These are phyloP conservation scores for Eucalyptus rudis DNA, from an alignment of 345 rosid species.

Conservation along the genomic window DNA sequence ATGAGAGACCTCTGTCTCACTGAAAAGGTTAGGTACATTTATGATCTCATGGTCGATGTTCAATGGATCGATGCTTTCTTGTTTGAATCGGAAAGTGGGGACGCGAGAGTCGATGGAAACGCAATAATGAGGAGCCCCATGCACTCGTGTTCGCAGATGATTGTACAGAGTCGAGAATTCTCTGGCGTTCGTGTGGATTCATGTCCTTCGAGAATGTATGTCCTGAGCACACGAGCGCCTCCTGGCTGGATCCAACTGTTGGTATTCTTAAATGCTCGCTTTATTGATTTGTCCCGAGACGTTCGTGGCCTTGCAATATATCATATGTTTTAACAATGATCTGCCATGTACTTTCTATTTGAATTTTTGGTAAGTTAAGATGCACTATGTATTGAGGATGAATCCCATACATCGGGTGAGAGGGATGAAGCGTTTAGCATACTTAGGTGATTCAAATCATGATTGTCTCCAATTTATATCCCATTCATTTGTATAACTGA, in stretches of 20 bases:
- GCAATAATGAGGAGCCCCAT: background rate
- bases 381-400: background rate
- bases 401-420: background rate
- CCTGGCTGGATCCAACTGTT: background rate
- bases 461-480: background rate
- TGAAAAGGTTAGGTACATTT: background rate
- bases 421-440: background rate
- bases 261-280: background rate
- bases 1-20: background rate
- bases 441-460: background rate
- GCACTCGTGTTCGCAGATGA: background rate
- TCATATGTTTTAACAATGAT: background rate
- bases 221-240: background rate
- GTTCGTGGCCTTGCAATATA: background rate
- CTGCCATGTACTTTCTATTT: background rate
- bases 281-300: rapidly evolving
- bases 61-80: background rate
- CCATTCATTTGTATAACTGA: background rate
- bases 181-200: background rate
- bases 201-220: background rate
- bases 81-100: background rate
- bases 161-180: background rate
- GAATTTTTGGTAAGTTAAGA: background rate
- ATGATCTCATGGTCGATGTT: background rate
- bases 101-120: background rate